A percentile compares a stretch with the other conserved stretches of the same genome.
phyloP scores from a whole-genome alignment of 2,329 filamentous ascomycete genomes.

The Colletotrichum trifolii region DNA sequence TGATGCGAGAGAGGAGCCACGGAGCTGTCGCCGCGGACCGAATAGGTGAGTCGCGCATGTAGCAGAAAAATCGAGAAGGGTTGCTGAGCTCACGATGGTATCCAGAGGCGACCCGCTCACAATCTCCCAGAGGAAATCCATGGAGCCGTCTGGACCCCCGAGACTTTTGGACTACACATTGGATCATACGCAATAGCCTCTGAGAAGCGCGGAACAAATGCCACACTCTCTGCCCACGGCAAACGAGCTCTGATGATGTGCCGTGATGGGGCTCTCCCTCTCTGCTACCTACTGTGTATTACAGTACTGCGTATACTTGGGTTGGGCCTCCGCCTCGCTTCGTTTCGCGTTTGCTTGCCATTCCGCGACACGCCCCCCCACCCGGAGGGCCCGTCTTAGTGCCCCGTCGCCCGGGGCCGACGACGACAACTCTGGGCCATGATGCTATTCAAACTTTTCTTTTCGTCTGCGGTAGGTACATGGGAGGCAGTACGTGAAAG shows the following conservation, averaged over 20 bases:
- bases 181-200: background rate
- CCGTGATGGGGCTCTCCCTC: background rate
- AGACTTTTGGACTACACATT: background rate
- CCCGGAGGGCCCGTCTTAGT: constrained; percentile 9
- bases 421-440: background rate
- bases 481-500: too few relatives aligned
- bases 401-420: constrained; percentile 8
- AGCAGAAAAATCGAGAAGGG: too few relatives aligned
- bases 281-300: too few relatives aligned
- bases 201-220: constrained; percentile 17
- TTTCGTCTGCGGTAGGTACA: too few relatives aligned
- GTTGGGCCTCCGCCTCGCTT: too few relatives aligned
- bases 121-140: constrained; percentile 22
- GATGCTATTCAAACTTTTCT: too few relatives aligned
- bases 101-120: constrained; percentile 23
- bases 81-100: background rate
- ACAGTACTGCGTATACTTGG: too few relatives aligned
- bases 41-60: too few relatives aligned
- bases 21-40: too few relatives aligned
- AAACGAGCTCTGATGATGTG: background rate
- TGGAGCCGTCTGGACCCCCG: constrained; percentile 20
- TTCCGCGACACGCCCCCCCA: constrained; percentile 27
- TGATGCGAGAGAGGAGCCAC: background rate
- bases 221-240: background rate
- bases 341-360: constrained; percentile 11